Evolutionary conservation across 305 asterid species (phyloP).

Genomic region (Fraxinus ornus): DNA sequence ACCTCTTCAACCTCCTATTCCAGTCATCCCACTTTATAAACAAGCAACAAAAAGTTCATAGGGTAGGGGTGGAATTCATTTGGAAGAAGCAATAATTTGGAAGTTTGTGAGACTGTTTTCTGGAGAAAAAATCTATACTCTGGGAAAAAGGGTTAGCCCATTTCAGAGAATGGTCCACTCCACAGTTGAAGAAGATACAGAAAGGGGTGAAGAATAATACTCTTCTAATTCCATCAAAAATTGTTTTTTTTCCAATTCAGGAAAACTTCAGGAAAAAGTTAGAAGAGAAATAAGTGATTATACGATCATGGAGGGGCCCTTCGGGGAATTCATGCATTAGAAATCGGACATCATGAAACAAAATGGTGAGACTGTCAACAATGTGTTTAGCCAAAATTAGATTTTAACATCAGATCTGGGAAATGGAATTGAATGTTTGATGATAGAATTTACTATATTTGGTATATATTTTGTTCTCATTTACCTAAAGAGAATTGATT

Average conservation of each 20-base stretch:
- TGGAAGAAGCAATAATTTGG: background rate
- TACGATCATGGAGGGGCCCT: conserved; percentile 29
- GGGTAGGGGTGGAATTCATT: background rate
- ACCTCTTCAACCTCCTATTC: background rate
- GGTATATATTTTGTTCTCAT: background rate
- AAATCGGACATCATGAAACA: conserved; percentile 22
- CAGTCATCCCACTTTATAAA: background rate
- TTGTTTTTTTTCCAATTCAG: conserved; percentile 19
- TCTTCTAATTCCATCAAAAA: conserved; percentile 25
- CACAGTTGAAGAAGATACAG: conserved; percentile 19
- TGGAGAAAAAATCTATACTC: background rate
- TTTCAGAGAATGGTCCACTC: conserved; percentile 22
- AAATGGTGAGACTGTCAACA: conserved; percentile 9
- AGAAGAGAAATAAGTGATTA: conserved; percentile 12
- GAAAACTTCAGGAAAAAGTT: conserved; percentile 8
- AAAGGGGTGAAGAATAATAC: conserved; percentile 21
- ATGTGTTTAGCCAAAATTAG: conserved; percentile 20
- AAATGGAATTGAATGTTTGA: background rate
- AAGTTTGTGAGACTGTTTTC: conserved; percentile 1
- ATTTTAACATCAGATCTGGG: conserved; percentile 2
- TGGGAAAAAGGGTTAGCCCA: background rate
- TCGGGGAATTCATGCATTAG: conserved; percentile 19
- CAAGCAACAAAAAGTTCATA: conserved; percentile 8
- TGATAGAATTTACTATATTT: conserved; percentile 13
- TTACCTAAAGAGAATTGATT: conserved; percentile 10